These are phyloP conservation scores for Perilla frutescens DNA, from an alignment of 257 asterid species.

Conservation along the genomic window DNA sequence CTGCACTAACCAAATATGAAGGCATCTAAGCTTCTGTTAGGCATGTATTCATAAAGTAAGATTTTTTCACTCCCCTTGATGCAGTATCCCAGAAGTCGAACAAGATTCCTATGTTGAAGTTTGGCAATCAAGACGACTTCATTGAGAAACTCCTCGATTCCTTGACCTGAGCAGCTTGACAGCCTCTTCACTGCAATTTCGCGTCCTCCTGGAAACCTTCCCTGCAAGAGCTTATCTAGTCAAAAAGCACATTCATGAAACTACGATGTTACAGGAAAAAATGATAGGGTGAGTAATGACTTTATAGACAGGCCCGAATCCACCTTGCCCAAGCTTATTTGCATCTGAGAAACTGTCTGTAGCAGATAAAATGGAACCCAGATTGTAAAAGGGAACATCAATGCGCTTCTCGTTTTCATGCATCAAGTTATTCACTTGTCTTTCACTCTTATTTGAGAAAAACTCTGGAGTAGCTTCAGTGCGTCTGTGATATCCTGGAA, in stretches of 20 bases:
- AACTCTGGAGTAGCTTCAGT: constrained; percentile 14
- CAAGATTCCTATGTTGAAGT: constrained; percentile 59
- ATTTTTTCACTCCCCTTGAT: constrained; percentile 45
- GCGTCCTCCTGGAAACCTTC: constrained; percentile 45
- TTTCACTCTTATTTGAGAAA: constrained; percentile 28
- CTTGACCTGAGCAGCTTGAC: constrained; percentile 47
- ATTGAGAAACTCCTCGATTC: constrained; percentile 49
- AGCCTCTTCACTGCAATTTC: constrained; percentile 57
- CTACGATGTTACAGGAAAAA: neutral
- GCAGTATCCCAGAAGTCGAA: constrained; percentile 55
- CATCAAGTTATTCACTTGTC: constrained; percentile 36
- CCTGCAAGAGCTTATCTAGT: constrained; percentile 32
- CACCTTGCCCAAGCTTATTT: constrained; percentile 69
- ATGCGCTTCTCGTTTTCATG: constrained; percentile 41
- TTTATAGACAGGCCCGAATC: constrained; percentile 74
- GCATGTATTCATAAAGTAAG: constrained; percentile 52
- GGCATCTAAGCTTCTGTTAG: constrained; percentile 53
- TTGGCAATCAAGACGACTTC: constrained; percentile 52
- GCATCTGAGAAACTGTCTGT: constrained; percentile 56
- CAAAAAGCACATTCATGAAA: neutral
- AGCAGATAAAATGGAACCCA: constrained; percentile 51
- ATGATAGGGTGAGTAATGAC: constrained; percentile 18
- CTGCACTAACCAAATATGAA: constrained; percentile 48
- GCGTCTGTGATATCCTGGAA: constrained; percentile 28
- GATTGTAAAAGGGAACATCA: constrained; percentile 48